Evolutionary conservation across 192 early-diverging fungal species (phyloP), one percentile per base, ranked within the genome.

Genomic region (Umbelopsis isabellina): DNA sequence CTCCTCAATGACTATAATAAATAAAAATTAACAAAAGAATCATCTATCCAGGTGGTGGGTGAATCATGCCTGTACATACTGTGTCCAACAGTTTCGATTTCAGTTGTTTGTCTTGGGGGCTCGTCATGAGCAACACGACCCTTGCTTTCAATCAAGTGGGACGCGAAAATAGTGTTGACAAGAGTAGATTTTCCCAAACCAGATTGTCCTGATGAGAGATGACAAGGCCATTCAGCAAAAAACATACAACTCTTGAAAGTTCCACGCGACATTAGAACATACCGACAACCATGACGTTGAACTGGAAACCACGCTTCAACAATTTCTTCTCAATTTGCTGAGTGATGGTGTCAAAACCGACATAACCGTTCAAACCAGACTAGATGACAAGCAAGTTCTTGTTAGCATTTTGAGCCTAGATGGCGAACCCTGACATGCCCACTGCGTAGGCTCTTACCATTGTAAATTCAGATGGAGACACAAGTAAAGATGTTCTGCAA

Each of bases 231-330:
- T 23, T 46, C 48, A 45, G 27, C 5, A 35, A 58, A 25, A 23
- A 30, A 44, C 23, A 50, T 67, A 16, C n/a, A 35, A 30, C 33
- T 4, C 3, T 33, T 4, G 13, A 4, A 58, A 13, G 37, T 41
- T 10, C 6, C 37, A 41, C 37, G 37, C 25, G 23, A 66, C 30
- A 6, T 3, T 50, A 18, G 4, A 70, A 87, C 89, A 71, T 82
- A 93, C 93, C 94, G 74, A 99, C 97, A 46, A 98, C 93, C 87
- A 99, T 98, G 68, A 99, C 80, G 84, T 98, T 99, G 80, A 99
- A 96, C 72, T 93, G 91, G 86, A 99, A 99, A 46, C 95, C 95
- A 51, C 95, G 91, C 88, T 98, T 97, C 33, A 98, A 77, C 73
- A 97, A 87, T 87, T 98, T 99, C 85, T 92, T 93, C 79, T 98